A percentile compares a stretch with the other conserved stretches of the same genome.
phyloP scores from a whole-genome alignment of 805 yeast species.

The Lachancea dasiensis region DNA sequence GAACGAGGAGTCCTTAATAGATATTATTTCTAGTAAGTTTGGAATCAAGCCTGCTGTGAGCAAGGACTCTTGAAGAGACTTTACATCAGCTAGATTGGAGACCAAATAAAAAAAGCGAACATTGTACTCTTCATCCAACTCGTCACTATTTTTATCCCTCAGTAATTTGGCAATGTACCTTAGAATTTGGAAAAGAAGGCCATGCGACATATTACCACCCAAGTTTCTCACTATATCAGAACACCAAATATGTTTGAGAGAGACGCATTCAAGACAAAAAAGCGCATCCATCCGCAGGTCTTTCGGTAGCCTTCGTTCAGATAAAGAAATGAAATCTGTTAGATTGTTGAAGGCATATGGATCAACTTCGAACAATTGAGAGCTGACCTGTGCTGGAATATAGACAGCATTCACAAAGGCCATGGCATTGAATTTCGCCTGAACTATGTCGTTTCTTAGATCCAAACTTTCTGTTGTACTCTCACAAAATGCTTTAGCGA shows the following conservation, averaged over 20 bases:
- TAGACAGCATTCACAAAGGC: constrained; percentile 56
- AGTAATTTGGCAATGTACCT: constrained; percentile 53
- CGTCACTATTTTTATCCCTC: constrained; percentile 34
- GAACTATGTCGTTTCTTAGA: constrained; percentile 53
- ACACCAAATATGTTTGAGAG: constrained; percentile 63
- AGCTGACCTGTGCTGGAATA: constrained; percentile 52
- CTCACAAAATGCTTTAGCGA: constrained; percentile 67
- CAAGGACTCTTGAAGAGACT: constrained; percentile 48
- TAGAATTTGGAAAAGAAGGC: constrained; percentile 65
- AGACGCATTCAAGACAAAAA: constrained; percentile 61
- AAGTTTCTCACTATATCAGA: constrained; percentile 69
- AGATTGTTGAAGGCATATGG: constrained; percentile 63
- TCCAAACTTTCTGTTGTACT: constrained; percentile 47
- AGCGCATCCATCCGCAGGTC: constrained; percentile 55
- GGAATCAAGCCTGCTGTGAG: constrained; percentile 72
- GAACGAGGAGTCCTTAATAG: constrained; percentile 44
- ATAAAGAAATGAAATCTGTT: constrained; percentile 65
- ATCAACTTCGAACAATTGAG: constrained; percentile 64
- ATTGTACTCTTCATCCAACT: constrained; percentile 43
- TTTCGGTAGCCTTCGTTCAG: constrained; percentile 47
- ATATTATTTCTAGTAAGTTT: constrained; percentile 56
- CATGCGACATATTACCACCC: constrained; percentile 86
- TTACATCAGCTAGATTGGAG: constrained; percentile 54
- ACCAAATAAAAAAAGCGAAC: constrained; percentile 52
- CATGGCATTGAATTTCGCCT: constrained; percentile 60